Evolutionary conservation across 2,329 filamentous ascomycete species (phyloP).

Genomic region (Talaromyces marneffei): DNA sequence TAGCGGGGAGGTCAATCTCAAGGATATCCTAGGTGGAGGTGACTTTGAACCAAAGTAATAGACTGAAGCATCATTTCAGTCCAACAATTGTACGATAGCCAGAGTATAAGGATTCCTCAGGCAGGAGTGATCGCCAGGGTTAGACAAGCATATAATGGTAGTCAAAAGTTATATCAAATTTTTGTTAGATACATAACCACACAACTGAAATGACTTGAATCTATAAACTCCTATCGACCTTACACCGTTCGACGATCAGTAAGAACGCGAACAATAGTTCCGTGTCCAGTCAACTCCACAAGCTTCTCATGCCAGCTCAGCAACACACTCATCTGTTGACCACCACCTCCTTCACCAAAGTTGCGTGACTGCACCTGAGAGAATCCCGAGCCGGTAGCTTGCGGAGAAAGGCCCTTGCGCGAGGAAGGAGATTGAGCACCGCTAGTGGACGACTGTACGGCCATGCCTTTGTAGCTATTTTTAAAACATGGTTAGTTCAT

Average conservation of each 20-base stretch:
- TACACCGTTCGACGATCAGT: constrained; percentile 89
- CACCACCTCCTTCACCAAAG: constrained; percentile 62
- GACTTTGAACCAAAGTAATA: constrained; percentile 25
- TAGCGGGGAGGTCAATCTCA: constrained; percentile 80
- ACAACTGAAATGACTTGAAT: constrained; percentile 4
- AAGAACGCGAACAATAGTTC: constrained; percentile 92
- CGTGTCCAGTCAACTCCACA: constrained; percentile 84
- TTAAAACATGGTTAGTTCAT: constrained; percentile 5
- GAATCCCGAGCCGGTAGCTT: constrained; percentile 80
- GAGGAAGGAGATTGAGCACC: constrained; percentile 47
- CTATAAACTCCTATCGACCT: constrained; percentile 8
- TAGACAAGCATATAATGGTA: not conserved
- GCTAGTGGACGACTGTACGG: constrained; percentile 33
- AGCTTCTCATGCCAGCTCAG: constrained; percentile 99
- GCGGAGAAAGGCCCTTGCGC: constrained; percentile 57
- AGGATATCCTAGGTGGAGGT: constrained; percentile 63
- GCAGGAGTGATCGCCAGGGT: not conserved
- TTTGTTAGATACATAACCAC: constrained; percentile 7
- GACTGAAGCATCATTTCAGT: not conserved
- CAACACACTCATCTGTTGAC: constrained; percentile 90
- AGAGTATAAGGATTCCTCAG: not conserved
- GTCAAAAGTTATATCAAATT: not conserved
- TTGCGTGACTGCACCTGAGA: constrained; percentile 64
- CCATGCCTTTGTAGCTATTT: constrained; percentile 84
- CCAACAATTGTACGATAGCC: not conserved